Percentiles rank a stretch among this genome's conserved stretches.
Conservation (phyloP, 768 basidiomycete genomes). For the Tylopilus felleus region DNA sequence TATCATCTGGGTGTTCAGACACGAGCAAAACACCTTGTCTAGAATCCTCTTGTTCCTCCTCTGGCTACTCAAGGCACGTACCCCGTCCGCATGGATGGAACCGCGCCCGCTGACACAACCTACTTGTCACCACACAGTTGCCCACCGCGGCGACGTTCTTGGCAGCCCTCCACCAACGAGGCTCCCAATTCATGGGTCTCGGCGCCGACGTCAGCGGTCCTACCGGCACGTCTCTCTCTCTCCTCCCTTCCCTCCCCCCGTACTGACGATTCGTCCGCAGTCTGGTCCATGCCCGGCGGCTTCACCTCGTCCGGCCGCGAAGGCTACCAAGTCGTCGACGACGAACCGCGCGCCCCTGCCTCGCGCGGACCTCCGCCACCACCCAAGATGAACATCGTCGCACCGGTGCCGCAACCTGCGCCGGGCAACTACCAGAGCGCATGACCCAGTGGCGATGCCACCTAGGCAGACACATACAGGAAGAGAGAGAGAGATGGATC, state of each 20-base stretch:
- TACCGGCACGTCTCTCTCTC: constrained; percentile 41
- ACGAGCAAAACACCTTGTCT: constrained; percentile 54
- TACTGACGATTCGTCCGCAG: constrained; percentile 32
- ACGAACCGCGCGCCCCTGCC: constrained; percentile 29
- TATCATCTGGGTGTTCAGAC: constrained; percentile 61
- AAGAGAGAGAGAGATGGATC: background rate
- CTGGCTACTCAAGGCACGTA: constrained; percentile 54
- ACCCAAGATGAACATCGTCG: constrained; percentile 10
- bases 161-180: constrained; percentile 54
- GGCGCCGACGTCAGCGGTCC: constrained; percentile 52
- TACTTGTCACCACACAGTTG: constrained; percentile 42
- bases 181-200: constrained; percentile 50
- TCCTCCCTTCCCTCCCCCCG: background rate
- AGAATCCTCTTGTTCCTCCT: constrained; percentile 53
- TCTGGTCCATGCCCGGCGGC: constrained; percentile 79
- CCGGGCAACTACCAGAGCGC: constrained; percentile 28
- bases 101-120: background rate
- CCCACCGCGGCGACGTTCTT: constrained; percentile 57
- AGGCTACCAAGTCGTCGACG: constrained; percentile 63
- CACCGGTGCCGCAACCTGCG: constrained; percentile 15
- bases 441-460: too few relatives aligned
- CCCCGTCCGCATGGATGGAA: too few relatives aligned
- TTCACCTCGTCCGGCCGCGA: constrained; percentile 52
- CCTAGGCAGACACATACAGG: too few relatives aligned
- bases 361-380: constrained; percentile 11